Evolutionary conservation across 176 grass and related monocot genomes (phyloP).

Genomic region (Hordeum marinum): DNA sequence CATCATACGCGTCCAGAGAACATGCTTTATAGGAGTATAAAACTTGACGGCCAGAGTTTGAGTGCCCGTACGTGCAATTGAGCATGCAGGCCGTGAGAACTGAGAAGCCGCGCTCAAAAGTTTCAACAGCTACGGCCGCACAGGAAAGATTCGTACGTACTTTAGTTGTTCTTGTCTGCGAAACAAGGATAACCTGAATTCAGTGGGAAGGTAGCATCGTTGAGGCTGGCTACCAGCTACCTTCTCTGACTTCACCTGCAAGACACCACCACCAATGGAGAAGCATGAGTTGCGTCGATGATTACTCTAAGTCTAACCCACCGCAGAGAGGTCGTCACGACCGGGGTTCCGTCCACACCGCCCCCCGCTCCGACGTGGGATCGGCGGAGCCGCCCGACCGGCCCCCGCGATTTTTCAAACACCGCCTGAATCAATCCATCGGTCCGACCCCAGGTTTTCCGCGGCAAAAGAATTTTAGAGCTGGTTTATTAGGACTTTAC

Average conservation of each 20-base stretch:
- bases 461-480: too few relatives aligned
- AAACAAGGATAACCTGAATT: not conserved
- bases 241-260: not conserved
- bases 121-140: too few relatives aligned
- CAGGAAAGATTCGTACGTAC: not conserved
- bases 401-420: not conserved
- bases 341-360: not conserved
- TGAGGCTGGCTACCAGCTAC: not conserved
- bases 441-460: too few relatives aligned
- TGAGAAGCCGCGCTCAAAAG: too few relatives aligned
- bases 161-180: not conserved
- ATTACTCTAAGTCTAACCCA: not conserved
- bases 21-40: too few relatives aligned
- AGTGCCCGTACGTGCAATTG: too few relatives aligned
- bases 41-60: too few relatives aligned
- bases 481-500: too few relatives aligned
- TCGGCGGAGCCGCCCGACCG: not conserved
- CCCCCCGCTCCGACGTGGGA: conserved; percentile 10
- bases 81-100: too few relatives aligned
- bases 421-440: too few relatives aligned
- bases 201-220: not conserved
- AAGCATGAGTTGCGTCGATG: conserved; percentile 21
- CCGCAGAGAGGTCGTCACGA: conserved; percentile 13
- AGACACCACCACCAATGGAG: not conserved
- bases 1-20: too few relatives aligned